Conservation (phyloP, 1,284 basidiomycete genomes). For the Moesziomyces antarcticus region DNA sequence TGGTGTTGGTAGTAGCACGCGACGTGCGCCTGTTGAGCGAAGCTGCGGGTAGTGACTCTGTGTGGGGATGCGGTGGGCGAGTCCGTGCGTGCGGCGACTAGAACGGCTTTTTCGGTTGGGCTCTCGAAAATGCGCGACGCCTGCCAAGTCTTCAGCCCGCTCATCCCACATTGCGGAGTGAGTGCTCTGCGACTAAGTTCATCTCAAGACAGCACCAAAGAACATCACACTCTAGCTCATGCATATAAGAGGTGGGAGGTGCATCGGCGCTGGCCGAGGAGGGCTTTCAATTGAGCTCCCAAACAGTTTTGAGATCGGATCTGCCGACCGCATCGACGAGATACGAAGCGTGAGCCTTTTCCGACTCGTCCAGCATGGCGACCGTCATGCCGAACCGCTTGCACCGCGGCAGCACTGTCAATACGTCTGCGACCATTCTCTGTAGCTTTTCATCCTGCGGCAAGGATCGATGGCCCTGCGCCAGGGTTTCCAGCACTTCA, state of each 20-base stretch:
- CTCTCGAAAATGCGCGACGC: neutral
- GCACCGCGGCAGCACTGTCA: conserved; percentile 24
- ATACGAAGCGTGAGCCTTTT: conserved; percentile 18
- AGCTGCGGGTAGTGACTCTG: neutral
- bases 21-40: too few relatives aligned
- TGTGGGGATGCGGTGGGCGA: conserved; percentile 1
- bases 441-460: conserved; percentile 1
- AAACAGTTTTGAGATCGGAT: conserved; percentile 18
- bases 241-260: neutral
- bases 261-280: neutral
- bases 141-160: too few relatives aligned
- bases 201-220: neutral
- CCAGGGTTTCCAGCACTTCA: conserved; percentile 27
- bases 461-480: conserved; percentile 1
- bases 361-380: conserved; percentile 29
- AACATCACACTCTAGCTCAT: neutral
- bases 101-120: conserved; percentile 6
- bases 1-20: neutral
- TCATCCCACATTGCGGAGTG: neutral
- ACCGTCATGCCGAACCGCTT: conserved; percentile 41
- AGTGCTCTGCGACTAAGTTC: neutral
- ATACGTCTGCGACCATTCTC: neutral
- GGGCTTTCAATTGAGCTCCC: conserved; percentile 17
- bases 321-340: conserved; percentile 18
- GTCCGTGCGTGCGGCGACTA: conserved; percentile 20